Evolutionary conservation across 108 stramenopile species (phyloP).

Genomic region (Cyclotella choctawhatcheeana): DNA sequence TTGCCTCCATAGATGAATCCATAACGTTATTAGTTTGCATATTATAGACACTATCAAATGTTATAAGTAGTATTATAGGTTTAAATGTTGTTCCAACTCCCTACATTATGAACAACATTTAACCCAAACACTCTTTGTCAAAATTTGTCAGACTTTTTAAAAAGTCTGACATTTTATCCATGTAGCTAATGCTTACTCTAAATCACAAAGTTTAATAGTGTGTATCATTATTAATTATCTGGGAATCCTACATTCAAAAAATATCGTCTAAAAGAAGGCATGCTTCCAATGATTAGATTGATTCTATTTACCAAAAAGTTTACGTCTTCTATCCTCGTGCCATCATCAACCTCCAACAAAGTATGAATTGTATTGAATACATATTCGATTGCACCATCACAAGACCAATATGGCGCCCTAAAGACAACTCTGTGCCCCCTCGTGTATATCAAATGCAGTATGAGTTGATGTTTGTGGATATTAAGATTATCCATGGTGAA

Average conservation of each 20-base stretch:
- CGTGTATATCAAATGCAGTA: neutral
- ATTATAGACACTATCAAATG: too few relatives aligned
- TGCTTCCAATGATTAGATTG: conserved; percentile 4
- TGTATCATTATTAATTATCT: too few relatives aligned
- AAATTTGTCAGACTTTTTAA: too few relatives aligned
- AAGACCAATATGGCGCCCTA: conserved; percentile 22
- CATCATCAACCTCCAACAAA: neutral
- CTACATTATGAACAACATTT: too few relatives aligned
- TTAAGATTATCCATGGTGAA: conserved; percentile 34
- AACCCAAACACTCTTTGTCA: too few relatives aligned
- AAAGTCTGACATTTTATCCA: too few relatives aligned
- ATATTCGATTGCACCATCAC: conserved; percentile 32
- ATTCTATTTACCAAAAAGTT: neutral
- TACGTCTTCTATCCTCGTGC: neutral
- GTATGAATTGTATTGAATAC: conserved; percentile 26
- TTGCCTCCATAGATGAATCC: too few relatives aligned
- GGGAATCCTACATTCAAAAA: conserved; percentile 16
- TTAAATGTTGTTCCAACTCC: too few relatives aligned
- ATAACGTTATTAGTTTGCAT: too few relatives aligned
- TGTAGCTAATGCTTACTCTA: too few relatives aligned
- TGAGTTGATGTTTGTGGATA: conserved; percentile 13
- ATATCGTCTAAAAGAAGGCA: conserved; percentile 9
- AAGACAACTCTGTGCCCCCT: conserved; percentile 16
- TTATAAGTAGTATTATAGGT: too few relatives aligned
- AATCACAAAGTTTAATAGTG: too few relatives aligned